Evolutionary conservation across 345 rosid genomes (phyloP).

Genomic region (Syzygium grande): DNA sequence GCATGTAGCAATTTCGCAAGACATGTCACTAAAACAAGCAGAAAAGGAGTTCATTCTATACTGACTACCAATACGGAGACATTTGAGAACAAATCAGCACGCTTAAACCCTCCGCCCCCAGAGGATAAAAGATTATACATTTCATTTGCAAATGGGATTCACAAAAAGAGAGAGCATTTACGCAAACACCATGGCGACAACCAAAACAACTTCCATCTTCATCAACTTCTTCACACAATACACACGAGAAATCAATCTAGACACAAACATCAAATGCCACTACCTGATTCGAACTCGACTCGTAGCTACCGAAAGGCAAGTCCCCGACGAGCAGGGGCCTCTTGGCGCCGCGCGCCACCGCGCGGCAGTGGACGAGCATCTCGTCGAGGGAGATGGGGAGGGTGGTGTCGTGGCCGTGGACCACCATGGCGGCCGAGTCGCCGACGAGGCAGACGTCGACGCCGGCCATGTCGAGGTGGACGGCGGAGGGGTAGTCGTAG

Average conservation of each 20-base stretch:
- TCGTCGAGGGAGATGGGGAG: conserved; percentile 87
- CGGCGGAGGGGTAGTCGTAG: conserved; percentile 86
- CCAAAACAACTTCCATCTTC: not conserved
- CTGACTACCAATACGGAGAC: not conserved
- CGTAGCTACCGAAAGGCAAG: conserved; percentile 86
- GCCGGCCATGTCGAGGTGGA: conserved; percentile 75
- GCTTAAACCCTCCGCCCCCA: not conserved
- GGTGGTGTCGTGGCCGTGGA: conserved; percentile 92
- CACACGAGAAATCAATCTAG: not conserved
- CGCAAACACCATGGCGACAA: not conserved
- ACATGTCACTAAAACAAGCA: not conserved
- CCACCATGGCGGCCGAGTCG: conserved; percentile 93
- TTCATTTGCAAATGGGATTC: not conserved
- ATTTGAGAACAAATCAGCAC: not conserved
- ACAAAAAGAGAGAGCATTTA: not conserved
- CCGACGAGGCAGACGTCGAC: conserved; percentile 84
- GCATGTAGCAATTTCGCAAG: not conserved
- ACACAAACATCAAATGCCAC: not conserved
- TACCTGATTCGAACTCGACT: conserved; percentile 65
- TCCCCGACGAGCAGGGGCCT: conserved; percentile 85
- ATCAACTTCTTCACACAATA: not conserved
- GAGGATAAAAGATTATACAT: not conserved
- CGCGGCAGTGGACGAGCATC: conserved; percentile 88
- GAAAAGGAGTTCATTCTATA: not conserved
- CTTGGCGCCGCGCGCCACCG: conserved; percentile 83